Base-by-base conservation (phyloP, 192 early-diverging fungal species). In the Coemansia sp. region DNA sequence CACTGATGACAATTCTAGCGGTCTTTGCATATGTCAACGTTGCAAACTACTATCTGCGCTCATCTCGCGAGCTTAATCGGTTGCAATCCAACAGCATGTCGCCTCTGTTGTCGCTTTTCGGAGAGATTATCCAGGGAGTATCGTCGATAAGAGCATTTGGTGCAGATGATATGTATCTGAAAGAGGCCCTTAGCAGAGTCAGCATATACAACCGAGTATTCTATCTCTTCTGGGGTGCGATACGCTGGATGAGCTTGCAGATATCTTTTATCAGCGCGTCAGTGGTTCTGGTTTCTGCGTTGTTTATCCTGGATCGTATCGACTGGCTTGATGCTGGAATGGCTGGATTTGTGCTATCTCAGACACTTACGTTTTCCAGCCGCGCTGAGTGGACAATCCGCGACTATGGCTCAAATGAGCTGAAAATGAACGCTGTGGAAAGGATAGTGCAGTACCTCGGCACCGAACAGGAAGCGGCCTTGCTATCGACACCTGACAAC, bases 101-200 rank as follows among this genome's bases (percentile, higher is more conserved):
- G 31, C 92, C 94, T 4, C 88, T 94, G 18, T 87, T 89, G 69
- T 85, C 92, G 50, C 88, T 91, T 62, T 94, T 95, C 68, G 87
- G 85, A 60, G 93, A 98, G 77, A 88, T 90, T 31, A 81, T 93
- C 20, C 79, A 65, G 6, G 93, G 93, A 38, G 85, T 90, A n/a
- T 69, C 90, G n/a, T 91, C 91, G 7, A 92, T 97, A 22, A 87
- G 95, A 22, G 94, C 95, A 14, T 97, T 89, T 77, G 90, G 91
- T 12, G 87, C 86, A 8, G 83, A 95, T 66, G 77, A 83, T 32
- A 80, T 90, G 59, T 94, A 94, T 71, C 82, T 86, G n/a, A 73
- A 79, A 61, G 86, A 86, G 50, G 89, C 89, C 7, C 75, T 87
- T 65, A 60, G 49, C 31, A 85, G 87, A 45, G 76, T 88, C 12